Evolutionary conservation across 176 grass and related monocot species (phyloP).

Genomic region (Cocos nucifera): DNA sequence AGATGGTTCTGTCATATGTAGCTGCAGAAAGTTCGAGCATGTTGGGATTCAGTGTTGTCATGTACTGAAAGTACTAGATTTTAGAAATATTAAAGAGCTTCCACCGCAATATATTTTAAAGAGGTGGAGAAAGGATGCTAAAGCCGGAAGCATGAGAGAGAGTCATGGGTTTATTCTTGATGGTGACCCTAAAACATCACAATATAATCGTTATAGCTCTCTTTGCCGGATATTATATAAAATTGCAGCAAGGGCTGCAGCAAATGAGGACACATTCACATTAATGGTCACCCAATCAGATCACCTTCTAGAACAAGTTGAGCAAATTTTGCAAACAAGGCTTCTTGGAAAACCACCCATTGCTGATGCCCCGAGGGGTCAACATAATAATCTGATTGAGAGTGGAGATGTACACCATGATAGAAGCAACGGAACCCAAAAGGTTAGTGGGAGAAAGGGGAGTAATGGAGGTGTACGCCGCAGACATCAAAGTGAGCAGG

Average conservation of each 20-base stretch:
- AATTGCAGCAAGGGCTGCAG: conserved; percentile 4
- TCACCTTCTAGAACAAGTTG: not conserved
- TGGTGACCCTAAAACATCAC: not conserved
- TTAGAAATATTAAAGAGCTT: conserved; percentile 70
- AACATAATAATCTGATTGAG: not conserved
- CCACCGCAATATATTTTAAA: conserved; percentile 53
- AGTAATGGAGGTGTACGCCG: conserved; percentile 3
- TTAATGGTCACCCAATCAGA: not conserved
- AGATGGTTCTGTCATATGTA: conserved; percentile 57
- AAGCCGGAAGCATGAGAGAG: conserved; percentile 14
- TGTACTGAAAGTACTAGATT: conserved; percentile 75
- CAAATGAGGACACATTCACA: not conserved
- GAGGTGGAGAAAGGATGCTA: conserved; percentile 86
- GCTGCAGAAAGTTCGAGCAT: conserved; percentile 73
- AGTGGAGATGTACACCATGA: not conserved
- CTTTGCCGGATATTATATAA: not conserved
- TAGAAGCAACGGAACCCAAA: not conserved
- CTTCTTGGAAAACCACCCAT: not conserved
- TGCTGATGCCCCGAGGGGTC: not conserved
- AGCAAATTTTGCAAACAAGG: not conserved
- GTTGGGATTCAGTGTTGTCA: conserved; percentile 78
- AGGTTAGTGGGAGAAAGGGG: not conserved
- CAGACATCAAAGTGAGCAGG: not conserved
- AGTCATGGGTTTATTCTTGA: not conserved
- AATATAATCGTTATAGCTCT: not conserved